Evolutionary conservation across 768 basidiomycete genomes (phyloP).

Genomic region (Strobilomyces confusus): DNA sequence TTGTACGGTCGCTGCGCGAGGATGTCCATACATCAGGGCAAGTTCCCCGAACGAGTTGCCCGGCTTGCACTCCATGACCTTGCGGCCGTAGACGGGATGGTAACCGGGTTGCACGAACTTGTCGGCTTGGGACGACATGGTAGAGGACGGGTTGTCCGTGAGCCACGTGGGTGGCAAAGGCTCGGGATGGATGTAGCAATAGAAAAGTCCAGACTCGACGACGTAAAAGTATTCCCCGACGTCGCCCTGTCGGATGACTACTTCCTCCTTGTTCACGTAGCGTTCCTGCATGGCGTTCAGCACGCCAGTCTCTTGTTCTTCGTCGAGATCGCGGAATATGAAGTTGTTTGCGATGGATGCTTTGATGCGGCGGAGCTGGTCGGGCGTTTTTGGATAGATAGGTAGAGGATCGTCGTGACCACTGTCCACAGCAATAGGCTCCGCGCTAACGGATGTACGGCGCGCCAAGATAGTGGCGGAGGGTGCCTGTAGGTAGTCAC

Average conservation of each 20-base stretch:
- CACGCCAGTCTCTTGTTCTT: slow-evolving; percentile 91
- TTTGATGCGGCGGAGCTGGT: slow-evolving; percentile 86
- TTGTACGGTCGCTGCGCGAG: slow-evolving; percentile 90
- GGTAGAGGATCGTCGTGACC: slow-evolving; percentile 64
- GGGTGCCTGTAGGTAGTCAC: slow-evolving; percentile 70
- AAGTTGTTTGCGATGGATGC: slow-evolving; percentile 85
- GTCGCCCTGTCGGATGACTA: slow-evolving; percentile 96
- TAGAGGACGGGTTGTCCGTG: slow-evolving; percentile 37
- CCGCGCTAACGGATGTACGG: slow-evolving; percentile 92
- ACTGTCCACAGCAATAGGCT: slow-evolving; percentile 85
- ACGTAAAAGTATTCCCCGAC: slow-evolving; percentile 98
- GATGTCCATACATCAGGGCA: slow-evolving; percentile 97
- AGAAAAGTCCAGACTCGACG: slow-evolving; percentile 82
- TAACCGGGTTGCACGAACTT: slow-evolving; percentile 61
- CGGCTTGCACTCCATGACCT: slow-evolving; percentile 80
- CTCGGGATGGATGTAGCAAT: slow-evolving; percentile 76
- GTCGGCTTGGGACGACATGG: slow-evolving; percentile 40
- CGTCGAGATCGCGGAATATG: slow-evolving; percentile 93
- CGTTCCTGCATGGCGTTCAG: slow-evolving; percentile 95
- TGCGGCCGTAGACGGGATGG: slow-evolving; percentile 70
- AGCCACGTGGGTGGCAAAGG: slow-evolving; percentile 60
- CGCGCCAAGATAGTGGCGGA: slow-evolving; percentile 81
- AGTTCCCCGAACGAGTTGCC: slow-evolving; percentile 93
- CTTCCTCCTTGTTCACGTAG: slow-evolving; percentile 62
- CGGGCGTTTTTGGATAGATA: slow-evolving; percentile 69